Base-by-base conservation (phyloP, 345 rosid species). In the Atalantia buxifolia region DNA sequence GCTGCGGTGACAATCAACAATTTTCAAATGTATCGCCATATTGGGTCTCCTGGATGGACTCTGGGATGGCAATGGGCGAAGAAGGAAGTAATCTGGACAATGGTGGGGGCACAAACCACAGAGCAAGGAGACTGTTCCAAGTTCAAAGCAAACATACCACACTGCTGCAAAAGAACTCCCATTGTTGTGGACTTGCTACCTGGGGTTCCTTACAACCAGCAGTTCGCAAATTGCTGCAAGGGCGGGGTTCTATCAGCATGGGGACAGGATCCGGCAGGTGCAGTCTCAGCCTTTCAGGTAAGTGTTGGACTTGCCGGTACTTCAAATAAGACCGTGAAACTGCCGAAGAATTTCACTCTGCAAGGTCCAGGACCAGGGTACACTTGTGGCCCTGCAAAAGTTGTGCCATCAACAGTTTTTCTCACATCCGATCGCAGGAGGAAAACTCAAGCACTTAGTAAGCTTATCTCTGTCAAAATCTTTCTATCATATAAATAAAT, bases 71-170 rank as follows among this genome's bases (percentile, higher is more conserved):
- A 82, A 80, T 93, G 97, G 94, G 86, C 85, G 22, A 93, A 91
- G 78, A 91, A 91, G 84, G 97, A 93, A 75, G 93, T 93, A 75
- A 89, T 91, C 77, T 93, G 97, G 97, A 74, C 86, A 62, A 93
- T 93, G 93, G 84, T 71, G 21, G 97, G 97, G 55, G 89, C 90
- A 62, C 97, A 93, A 85, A 83, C 97, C 25, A 93, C 92, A 38
- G 95, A 93, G 75, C 97, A 91, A 87, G 97, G 95, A 74, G 97
- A 91, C 57, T 91, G 97, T 76, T 90, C 97, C 48, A 91, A 89
- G 87, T 91, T 91, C 91, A 91, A 91, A 78, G 94, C 88, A 77
- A 89, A 33, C 74, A 83, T 82, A 69, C 97, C 97, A 5, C 97
- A 93, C 76, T 91, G 95, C 78, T 91, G 95, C 79, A 88, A 81